Conservation (phyloP, 1,284 basidiomycete species). For the Heterobasidion parviporum region DNA sequence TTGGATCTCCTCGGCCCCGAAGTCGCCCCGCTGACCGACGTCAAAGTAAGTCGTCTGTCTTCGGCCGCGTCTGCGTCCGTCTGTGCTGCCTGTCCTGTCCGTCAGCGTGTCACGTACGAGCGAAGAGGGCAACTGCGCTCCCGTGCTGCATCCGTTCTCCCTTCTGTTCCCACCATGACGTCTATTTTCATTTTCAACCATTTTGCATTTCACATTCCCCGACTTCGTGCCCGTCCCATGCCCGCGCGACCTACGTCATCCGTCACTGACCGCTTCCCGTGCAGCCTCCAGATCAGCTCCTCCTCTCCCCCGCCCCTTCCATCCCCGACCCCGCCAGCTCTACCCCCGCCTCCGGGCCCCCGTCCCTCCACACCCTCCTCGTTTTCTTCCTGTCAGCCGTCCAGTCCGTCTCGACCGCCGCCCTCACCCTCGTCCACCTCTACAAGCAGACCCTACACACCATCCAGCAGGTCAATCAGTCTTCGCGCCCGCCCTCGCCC, state of each 20-base stretch:
- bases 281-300: background rate
- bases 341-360: slow-evolving; percentile 24
- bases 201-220: too few relatives aligned
- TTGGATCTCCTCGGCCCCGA: slow-evolving; percentile 50
- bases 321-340: slow-evolving; percentile 16
- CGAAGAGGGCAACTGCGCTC: background rate
- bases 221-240: too few relatives aligned
- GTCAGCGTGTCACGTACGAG: too few relatives aligned
- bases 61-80: background rate
- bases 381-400: slow-evolving; percentile 65
- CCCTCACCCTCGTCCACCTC: slow-evolving; percentile 55
- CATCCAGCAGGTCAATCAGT: slow-evolving; percentile 56
- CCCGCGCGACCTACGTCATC: too few relatives aligned
- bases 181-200: too few relatives aligned
- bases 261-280: background rate
- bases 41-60: slow-evolving; percentile 5
- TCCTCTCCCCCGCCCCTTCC: background rate
- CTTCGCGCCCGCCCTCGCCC: slow-evolving; percentile 8
- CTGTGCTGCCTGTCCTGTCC: background rate
- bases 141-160: too few relatives aligned
- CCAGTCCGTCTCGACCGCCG: slow-evolving; percentile 60
- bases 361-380: slow-evolving; percentile 51
- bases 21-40: slow-evolving; percentile 16
- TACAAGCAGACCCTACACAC: slow-evolving; percentile 59
- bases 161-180: too few relatives aligned